Evolutionary conservation across 2,329 filamentous ascomycete genomes (phyloP).

Genomic region (Cercospora sp.): DNA sequence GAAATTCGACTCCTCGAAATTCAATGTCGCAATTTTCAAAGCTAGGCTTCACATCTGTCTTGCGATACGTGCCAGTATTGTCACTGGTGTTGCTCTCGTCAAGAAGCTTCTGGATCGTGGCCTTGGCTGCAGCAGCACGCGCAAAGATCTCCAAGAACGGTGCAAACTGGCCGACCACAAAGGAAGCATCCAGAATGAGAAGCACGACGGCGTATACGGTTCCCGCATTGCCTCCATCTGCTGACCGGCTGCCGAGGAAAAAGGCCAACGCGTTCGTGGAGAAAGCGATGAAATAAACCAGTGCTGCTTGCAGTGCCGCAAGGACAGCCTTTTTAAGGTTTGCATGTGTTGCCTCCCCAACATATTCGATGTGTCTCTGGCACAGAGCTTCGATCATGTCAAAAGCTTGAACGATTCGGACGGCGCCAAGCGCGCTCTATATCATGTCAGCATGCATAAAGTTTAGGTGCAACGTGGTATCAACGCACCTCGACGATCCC

Average conservation of each 20-base stretch:
- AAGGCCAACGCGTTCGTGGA: slow-evolving; percentile 51
- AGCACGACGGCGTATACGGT: slow-evolving; percentile 66
- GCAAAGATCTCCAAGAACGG: slow-evolving; percentile 61
- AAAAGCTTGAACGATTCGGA: slow-evolving; percentile 53
- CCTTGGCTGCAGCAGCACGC: slow-evolving; percentile 55
- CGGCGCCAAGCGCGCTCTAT: slow-evolving; percentile 46
- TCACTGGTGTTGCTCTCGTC: slow-evolving; percentile 34
- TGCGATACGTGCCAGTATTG: slow-evolving; percentile 27
- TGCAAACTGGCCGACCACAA: slow-evolving; percentile 63
- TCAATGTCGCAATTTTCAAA: slow-evolving; percentile 36
- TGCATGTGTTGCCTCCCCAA: slow-evolving; percentile 40
- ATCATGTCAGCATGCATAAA: neutral
- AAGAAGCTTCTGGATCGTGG: slow-evolving; percentile 48
- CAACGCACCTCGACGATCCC: slow-evolving; percentile 42
- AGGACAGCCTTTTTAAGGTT: slow-evolving; percentile 46
- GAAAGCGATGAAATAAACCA: slow-evolving; percentile 50
- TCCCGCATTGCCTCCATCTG: slow-evolving; percentile 43
- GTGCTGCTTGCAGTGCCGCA: slow-evolving; percentile 46
- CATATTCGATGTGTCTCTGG: slow-evolving; percentile 41
- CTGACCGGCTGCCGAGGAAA: slow-evolving; percentile 45
- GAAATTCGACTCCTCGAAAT: slow-evolving; percentile 45
- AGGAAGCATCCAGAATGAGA: slow-evolving; percentile 63
- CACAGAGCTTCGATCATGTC: slow-evolving; percentile 46
- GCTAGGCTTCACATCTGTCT: slow-evolving; percentile 29
- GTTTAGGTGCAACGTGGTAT: neutral